Evolutionary conservation across 2,329 filamentous ascomycete species (phyloP).

Genomic region (Ascomycota sp.): DNA sequence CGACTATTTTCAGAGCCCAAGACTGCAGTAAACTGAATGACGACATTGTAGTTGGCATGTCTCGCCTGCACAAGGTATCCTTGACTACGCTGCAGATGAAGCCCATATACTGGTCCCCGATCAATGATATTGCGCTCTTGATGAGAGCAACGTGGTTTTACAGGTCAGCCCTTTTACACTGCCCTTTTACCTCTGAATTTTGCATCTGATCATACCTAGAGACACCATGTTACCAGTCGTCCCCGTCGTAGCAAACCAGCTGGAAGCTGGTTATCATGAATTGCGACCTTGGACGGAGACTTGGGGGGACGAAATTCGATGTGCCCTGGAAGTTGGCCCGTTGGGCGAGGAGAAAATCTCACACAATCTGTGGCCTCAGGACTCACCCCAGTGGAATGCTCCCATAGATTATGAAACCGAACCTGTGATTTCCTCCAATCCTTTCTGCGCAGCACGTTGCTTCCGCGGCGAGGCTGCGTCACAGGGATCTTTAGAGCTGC

Average conservation of each 20-base stretch:
- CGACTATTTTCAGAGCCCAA: neutral
- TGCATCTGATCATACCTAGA: constrained; percentile 8
- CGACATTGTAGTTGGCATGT: constrained; percentile 67
- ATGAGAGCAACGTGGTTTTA: constrained; percentile 92
- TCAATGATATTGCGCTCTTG: constrained; percentile 70
- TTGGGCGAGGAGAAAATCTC: constrained; percentile 79
- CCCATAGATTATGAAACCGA: constrained; percentile 8
- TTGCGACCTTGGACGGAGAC: constrained; percentile 75
- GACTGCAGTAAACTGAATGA: constrained; percentile 7
- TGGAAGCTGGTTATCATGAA: constrained; percentile 77
- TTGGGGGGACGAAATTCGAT: constrained; percentile 76
- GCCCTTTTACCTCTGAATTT: neutral
- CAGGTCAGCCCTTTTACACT: constrained; percentile 20
- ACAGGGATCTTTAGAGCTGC: constrained; percentile 23
- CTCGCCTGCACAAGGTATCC: constrained; percentile 71
- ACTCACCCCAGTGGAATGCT: constrained; percentile 9
- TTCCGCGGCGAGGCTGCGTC: constrained; percentile 35
- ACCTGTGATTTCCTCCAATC: constrained; percentile 26
- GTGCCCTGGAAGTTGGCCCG: constrained; percentile 74
- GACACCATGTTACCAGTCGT: constrained; percentile 86
- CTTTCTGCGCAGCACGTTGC: constrained; percentile 36
- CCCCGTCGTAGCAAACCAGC: constrained; percentile 63
- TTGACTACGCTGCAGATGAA: constrained; percentile 72
- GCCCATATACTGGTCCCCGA: constrained; percentile 90
- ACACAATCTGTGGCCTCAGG: constrained; percentile 57